These are phyloP conservation scores for Agaricales sp. DNA, from an alignment of 1,284 basidiomycete genomes.

Conservation along the genomic window DNA sequence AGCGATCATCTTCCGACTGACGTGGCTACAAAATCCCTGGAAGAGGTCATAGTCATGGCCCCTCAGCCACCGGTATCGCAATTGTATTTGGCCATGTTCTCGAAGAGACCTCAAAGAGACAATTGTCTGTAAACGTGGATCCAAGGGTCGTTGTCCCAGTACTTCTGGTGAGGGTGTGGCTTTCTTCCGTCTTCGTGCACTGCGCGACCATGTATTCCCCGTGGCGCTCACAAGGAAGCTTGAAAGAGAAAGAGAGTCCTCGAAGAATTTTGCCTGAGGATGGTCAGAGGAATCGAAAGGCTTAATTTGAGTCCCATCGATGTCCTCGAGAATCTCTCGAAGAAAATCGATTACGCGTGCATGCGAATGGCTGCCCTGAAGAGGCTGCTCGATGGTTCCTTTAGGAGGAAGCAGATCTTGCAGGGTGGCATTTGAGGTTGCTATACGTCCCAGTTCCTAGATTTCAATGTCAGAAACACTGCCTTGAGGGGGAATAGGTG, in stretches of 20 bases:
- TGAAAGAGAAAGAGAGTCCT: too few species aligned
- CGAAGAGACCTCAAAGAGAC: conserved; percentile 8
- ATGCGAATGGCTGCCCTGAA: too few species aligned
- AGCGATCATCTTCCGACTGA: conserved; percentile 32
- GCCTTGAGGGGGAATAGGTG: conserved; percentile 1
- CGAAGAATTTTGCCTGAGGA: too few species aligned
- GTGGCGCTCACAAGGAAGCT: conserved; percentile 28
- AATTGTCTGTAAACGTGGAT: conserved; percentile 2
- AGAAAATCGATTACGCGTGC: too few species aligned
- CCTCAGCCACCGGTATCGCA: conserved; percentile 52
- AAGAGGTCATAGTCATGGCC: conserved; percentile 52
- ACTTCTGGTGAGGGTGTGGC: background rate
- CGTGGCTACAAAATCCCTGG: conserved; percentile 60
- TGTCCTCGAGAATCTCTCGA: conserved; percentile 14
- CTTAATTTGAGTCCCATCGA: conserved; percentile 8
- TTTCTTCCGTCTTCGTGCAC: conserved; percentile 41
- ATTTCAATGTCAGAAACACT: conserved; percentile 9
- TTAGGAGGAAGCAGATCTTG: conserved; percentile 42
- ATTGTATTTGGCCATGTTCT: conserved; percentile 8
- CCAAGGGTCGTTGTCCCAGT: conserved; percentile 11
- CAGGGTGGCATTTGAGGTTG: conserved; percentile 28
- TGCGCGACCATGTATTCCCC: conserved; percentile 67
- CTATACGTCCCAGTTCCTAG: conserved; percentile 42
- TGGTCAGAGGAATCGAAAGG: background rate
- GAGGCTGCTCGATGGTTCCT: too few species aligned